These are phyloP conservation scores for Mycena alexandri DNA, from an alignment of 768 basidiomycete genomes.

Conservation along the genomic window DNA sequence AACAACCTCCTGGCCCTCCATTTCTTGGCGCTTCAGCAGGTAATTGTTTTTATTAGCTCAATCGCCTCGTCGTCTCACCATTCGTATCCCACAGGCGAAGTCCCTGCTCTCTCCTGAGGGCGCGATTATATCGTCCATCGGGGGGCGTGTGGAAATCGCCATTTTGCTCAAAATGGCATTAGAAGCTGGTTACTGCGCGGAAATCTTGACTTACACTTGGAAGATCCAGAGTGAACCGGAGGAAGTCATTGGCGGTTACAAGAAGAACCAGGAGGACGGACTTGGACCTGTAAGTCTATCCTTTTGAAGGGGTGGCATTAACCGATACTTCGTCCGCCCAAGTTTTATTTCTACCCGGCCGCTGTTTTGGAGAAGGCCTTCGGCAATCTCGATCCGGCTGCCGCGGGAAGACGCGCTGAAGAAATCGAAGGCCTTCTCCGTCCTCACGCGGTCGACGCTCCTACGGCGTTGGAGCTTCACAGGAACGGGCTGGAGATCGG, in stretches of 20 bases:
- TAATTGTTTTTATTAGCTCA: background rate
- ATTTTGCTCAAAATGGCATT: background rate
- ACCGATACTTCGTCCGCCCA: background rate
- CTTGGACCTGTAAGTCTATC: slow-evolving; percentile 3
- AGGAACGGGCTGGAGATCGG: background rate
- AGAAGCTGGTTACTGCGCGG: slow-evolving; percentile 1
- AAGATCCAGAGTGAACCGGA: slow-evolving; percentile 14
- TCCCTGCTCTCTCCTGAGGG: background rate
- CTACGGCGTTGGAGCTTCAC: background rate
- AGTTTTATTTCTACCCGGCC: slow-evolving; percentile 15
- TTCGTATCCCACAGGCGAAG: background rate
- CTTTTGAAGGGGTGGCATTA: background rate
- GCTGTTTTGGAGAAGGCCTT: slow-evolving; percentile 2
- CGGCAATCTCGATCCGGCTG: background rate
- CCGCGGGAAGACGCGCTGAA: background rate
- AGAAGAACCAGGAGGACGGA: slow-evolving; percentile 18
- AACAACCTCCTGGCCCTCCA: slow-evolving; percentile 5
- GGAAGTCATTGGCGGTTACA: slow-evolving; percentile 2
- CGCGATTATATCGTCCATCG: slow-evolving; percentile 7
- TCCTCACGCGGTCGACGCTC: background rate
- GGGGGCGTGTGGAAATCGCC: background rate
- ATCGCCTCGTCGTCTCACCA: background rate
- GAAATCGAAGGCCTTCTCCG: background rate
- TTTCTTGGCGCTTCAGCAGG: slow-evolving; percentile 3
- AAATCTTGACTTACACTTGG: slow-evolving; percentile 15